phyloP scores from a whole-genome alignment of 805 yeast genomes.

The Saturnispora galanensis region DNA sequence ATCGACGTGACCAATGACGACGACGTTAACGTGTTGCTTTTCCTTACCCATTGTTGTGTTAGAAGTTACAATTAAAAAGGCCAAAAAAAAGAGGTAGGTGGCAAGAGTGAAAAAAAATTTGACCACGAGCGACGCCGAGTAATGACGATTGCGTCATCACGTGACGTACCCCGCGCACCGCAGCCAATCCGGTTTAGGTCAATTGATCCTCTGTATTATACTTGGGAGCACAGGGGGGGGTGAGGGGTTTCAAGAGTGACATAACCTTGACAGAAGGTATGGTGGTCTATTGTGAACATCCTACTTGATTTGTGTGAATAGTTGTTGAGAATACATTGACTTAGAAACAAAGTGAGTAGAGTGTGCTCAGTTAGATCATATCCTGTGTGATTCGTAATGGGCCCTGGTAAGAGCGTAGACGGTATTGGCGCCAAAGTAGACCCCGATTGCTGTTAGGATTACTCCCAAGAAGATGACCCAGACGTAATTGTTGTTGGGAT shows the following conservation, averaged over 20 bases:
- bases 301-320: no score
- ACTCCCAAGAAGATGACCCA: conserved; percentile 56
- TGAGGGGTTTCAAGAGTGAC: no score
- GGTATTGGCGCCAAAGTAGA: conserved; percentile 35
- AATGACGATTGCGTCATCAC: not conserved
- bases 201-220: no score
- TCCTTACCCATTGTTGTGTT: conserved; percentile 64
- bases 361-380: not conserved
- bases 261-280: no score
- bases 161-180: conserved; percentile 3
- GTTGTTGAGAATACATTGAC: no score
- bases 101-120: not conserved
- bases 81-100: conserved; percentile 4
- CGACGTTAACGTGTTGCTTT: conserved; percentile 98
- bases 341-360: not conserved
- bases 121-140: not conserved
- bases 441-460: conserved; percentile 31
- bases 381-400: conserved; percentile 9
- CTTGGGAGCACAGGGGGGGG: no score
- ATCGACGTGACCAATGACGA: conserved; percentile 99
- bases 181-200: not conserved
- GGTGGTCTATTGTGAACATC: no score
- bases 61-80: not conserved
- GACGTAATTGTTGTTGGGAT: conserved; percentile 53
- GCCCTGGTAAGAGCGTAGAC: conserved; percentile 26